Evolutionary conservation across 805 yeast genomes (phyloP), one percentile per base, ranked within the genome.

Genomic region (Maudiozyma turicensis): DNA sequence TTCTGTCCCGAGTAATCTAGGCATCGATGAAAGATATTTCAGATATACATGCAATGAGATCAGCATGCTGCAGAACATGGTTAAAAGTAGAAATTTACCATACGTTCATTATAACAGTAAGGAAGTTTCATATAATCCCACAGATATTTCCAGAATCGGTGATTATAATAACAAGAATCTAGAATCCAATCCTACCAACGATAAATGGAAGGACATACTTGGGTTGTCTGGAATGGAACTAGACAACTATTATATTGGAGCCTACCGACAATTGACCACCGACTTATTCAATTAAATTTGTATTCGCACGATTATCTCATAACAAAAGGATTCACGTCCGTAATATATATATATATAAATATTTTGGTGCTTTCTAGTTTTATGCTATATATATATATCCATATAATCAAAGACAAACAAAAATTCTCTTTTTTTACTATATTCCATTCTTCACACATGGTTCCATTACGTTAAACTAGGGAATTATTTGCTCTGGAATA

Each of bases 1-100:
- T 72, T 90, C 93, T 0, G 84, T 84, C 30, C 70, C 66, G 26
- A 66, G 65, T 44, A 64, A 65, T 50, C 46, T 66, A 43, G 55
- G 56, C 1, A 63, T 66, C 43, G 65, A 63, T 43, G 46, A 55
- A 10, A 63, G 63, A 48, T 62, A 63, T 42, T 64, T 62, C 45
- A 59, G 61, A 45, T 41, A 47, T 11, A 56, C 60, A 26, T 55
- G 52, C 20, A 57, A 55, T 35, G 68, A 63, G 50, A 48, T 61
- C 31, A 52, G 54, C 30, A 52, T 63, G 55, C 61, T 59, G 49
- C 59, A 61, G 43, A 56, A 58, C 26, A 60, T 64, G 64, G 54
- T 61, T 54, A 8, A 13, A 42, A 34, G 11, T 11, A 26, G 28
- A 26, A 29, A 45, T 15, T 29, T 34, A 55, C 55, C 45, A 56